Percentiles rank a stretch among this genome's conserved stretches.
phyloP scores from a whole-genome alignment of 257 asterid genomes.

The Solanum gandarillasii region DNA sequence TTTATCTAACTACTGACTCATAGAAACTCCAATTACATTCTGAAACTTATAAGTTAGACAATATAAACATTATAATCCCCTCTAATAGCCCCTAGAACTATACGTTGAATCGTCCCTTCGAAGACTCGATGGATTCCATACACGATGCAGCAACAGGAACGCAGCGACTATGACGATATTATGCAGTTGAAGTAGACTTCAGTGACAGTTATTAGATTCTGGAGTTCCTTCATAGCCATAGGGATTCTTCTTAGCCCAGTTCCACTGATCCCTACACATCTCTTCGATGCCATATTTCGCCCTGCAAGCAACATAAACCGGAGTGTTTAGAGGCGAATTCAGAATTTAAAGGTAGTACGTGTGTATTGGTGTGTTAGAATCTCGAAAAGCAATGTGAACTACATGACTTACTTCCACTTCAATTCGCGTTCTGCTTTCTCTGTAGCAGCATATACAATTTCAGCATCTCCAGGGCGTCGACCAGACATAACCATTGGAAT shows the following conservation, averaged over 20 bases:
- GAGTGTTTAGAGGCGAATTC: neutral
- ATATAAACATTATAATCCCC: neutral
- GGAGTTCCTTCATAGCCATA: conserved; percentile 46
- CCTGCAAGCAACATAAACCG: conserved; percentile 26
- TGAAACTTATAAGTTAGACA: neutral
- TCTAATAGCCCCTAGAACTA: neutral
- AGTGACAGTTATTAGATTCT: conserved; percentile 4
- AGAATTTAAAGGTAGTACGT: neutral
- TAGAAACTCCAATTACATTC: neutral
- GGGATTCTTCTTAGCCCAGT: conserved; percentile 97
- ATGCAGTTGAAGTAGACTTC: neutral
- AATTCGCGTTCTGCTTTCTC: conserved; percentile 75
- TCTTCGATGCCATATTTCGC: conserved; percentile 69
- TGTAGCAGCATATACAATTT: conserved; percentile 75
- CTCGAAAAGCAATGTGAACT: neutral
- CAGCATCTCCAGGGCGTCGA: conserved; percentile 98
- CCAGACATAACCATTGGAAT: conserved; percentile 74
- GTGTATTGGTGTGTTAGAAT: neutral
- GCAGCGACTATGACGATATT: neutral
- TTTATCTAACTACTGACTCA: neutral
- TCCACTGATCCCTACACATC: conserved; percentile 96
- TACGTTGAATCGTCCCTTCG: neutral
- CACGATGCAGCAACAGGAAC: neutral
- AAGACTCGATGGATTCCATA: neutral
- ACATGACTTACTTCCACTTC: conserved; percentile 82